Evolutionary conservation across 495 filamentous ascomycete species (phyloP).

Genomic region (Recurvomyces mirabilis): DNA sequence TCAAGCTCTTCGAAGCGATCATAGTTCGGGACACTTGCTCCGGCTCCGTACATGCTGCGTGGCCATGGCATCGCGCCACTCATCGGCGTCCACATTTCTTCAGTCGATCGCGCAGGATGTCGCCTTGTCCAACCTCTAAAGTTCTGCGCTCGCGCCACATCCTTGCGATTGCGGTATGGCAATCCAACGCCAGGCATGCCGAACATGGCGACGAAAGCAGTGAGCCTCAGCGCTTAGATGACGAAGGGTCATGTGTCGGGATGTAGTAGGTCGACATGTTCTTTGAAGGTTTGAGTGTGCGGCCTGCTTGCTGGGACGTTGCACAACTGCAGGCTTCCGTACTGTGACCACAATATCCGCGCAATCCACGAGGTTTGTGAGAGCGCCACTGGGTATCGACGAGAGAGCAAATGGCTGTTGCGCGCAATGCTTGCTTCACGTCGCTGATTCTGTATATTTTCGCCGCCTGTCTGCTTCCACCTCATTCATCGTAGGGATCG

Average conservation of each 20-base stretch:
- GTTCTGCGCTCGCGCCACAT: background rate
- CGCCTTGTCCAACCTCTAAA: background rate
- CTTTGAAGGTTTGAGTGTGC: background rate
- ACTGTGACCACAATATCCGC: too few relatives aligned
- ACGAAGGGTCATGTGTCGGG: too few relatives aligned
- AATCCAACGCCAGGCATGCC: background rate
- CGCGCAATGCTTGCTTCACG: background rate
- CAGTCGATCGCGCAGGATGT: background rate
- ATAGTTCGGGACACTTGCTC: background rate
- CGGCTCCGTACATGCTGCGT: background rate
- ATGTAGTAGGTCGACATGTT: background rate
- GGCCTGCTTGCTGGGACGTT: too few relatives aligned
- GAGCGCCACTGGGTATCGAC: too few relatives aligned
- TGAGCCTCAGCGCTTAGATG: too few relatives aligned
- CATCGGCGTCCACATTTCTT: conserved; percentile 1
- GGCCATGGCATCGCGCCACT: background rate
- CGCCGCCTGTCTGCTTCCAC: background rate
- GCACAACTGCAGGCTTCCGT: too few relatives aligned
- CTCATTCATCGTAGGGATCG: conserved; percentile 2
- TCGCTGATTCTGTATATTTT: background rate
- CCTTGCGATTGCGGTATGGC: background rate
- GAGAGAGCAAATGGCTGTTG: too few relatives aligned
- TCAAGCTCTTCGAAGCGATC: background rate
- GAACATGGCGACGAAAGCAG: conserved; percentile 2
- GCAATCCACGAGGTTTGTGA: too few relatives aligned